These are phyloP conservation scores for Chlorella sp. DNA, from an alignment of 139 green algal genomes.

Conservation along the genomic window DNA sequence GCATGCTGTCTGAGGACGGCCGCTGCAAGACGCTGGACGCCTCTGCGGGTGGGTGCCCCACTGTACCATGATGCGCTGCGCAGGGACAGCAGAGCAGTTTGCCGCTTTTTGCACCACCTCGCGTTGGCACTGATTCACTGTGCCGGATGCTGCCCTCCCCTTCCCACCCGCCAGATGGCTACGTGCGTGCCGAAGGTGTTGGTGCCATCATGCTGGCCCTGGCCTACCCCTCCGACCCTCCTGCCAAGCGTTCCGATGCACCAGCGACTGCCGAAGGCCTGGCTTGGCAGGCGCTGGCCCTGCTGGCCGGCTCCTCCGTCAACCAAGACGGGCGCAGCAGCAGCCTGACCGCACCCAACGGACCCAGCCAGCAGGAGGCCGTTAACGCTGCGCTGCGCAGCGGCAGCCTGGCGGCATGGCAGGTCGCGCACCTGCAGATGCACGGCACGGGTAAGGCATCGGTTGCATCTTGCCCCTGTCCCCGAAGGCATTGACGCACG, in stretches of 20 bases:
- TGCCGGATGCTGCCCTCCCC: not conserved
- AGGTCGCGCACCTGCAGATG: constrained; percentile 64
- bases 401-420: constrained; percentile 7
- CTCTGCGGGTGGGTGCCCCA: constrained; percentile 45
- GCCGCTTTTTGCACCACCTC: no score
- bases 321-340: constrained; percentile 69
- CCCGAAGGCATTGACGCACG: no score
- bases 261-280: no score
- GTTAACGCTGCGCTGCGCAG: constrained; percentile 66
- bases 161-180: constrained; percentile 69
- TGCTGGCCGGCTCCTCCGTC: constrained; percentile 44
- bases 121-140: no score
- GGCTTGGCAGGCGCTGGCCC: constrained; percentile 49
- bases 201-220: constrained; percentile 32
- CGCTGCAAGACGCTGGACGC: constrained; percentile 91
- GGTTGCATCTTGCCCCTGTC: not conserved
- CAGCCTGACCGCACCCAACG: constrained; percentile 64
- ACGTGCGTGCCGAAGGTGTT: constrained; percentile 74
- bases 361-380: constrained; percentile 74
- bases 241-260: not conserved
- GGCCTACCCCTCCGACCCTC: not conserved
- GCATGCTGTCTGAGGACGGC: constrained; percentile 76
- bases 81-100: no score
- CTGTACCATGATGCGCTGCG: no score
- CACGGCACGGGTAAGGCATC: constrained; percentile 71